These are phyloP conservation scores for Plasmodium gaboni DNA, from an alignment of 169 alveolate species.

Conservation along the genomic window DNA sequence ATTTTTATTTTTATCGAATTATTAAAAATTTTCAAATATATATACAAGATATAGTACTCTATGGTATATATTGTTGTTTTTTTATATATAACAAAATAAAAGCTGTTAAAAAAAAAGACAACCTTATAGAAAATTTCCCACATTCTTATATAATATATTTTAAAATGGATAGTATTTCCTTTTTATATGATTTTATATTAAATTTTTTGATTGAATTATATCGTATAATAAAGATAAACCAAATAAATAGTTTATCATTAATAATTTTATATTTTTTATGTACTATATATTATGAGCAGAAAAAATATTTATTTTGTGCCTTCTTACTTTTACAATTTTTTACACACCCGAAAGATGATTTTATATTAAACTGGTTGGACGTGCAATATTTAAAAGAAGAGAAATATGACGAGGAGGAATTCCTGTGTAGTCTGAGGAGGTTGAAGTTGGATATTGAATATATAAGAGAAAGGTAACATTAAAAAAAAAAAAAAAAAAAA, in stretches of 20 bases:
- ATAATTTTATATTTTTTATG: conserved; percentile 62
- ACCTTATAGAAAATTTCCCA: conserved; percentile 26
- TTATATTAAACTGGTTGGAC: conserved; percentile 11
- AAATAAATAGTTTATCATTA: conserved; percentile 29
- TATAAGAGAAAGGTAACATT: conserved; percentile 16
- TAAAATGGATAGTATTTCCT: conserved; percentile 2
- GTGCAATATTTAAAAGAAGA: conserved; percentile 1
- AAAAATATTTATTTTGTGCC: conserved; percentile 27
- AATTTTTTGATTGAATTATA: conserved; percentile 61
- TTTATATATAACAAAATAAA: conserved; percentile 46
- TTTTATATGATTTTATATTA: conserved; percentile 39
- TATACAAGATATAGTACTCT: conserved; percentile 26
- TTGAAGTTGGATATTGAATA: background rate
- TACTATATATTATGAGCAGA: conserved; percentile 50
- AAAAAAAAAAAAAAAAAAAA: background rate
- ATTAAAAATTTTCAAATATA: conserved; percentile 39
- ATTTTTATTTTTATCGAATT: conserved; percentile 59
- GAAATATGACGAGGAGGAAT: conserved; percentile 1
- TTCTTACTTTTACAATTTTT: conserved; percentile 35
- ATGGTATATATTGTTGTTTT: conserved; percentile 66
- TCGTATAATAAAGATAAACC: conserved; percentile 22
- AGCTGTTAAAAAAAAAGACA: conserved; percentile 36
- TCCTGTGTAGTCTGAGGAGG: background rate
- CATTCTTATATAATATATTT: conserved; percentile 19
- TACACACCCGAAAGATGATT: conserved; percentile 4